Evolutionary conservation across 2,329 filamentous ascomycete species (phyloP).

Genomic region (Colletotrichum echinochloae): DNA sequence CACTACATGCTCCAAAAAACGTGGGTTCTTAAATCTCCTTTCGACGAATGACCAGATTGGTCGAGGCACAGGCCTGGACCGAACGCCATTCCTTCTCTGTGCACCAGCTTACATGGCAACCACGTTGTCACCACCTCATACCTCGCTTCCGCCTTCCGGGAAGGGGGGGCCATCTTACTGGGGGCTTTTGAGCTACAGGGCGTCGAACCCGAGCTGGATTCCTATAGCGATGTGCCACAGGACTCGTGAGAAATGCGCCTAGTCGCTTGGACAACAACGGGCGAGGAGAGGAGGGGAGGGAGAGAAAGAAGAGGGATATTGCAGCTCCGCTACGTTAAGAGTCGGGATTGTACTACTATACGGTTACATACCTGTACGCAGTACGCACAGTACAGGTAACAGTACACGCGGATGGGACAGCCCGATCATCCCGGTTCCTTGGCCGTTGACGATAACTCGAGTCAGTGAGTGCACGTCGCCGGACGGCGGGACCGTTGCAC

Average conservation of each 20-base stretch:
- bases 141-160: not conserved
- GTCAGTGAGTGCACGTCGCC: slow-evolving; percentile 16
- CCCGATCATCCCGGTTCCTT: slow-evolving; percentile 6
- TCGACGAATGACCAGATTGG: not conserved
- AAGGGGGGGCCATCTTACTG: not conserved
- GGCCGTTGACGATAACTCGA: slow-evolving; percentile 16
- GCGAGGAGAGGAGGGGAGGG: no score
- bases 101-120: not conserved
- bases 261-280: not conserved
- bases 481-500: not conserved
- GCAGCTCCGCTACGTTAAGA: slow-evolving; percentile 3
- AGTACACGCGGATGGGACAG: not conserved
- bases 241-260: not conserved
- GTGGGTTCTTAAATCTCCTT: not conserved
- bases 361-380: no score
- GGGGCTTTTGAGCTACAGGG: not conserved
- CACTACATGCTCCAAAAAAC: not conserved
- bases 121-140: slow-evolving; percentile 15
- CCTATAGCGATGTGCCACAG: not conserved
- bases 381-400: no score
- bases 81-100: not conserved
- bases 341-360: not conserved
- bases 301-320: not conserved
- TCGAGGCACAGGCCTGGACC: not conserved
- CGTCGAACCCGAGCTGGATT: not conserved